Base-by-base conservation (phyloP, 2,329 filamentous ascomycete genomes). In the Periconia macrospinosa region DNA sequence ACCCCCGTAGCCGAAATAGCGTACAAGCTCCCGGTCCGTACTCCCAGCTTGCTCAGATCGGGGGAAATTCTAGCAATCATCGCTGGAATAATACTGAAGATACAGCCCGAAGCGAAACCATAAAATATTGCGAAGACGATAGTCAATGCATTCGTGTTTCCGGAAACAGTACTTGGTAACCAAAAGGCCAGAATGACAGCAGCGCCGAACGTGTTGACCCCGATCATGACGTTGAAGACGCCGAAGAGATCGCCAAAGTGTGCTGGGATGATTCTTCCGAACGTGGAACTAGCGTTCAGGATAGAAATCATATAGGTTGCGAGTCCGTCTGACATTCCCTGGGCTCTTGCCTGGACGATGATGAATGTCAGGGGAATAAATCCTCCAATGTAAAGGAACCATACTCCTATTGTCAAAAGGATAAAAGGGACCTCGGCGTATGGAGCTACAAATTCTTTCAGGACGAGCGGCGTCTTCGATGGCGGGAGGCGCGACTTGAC, bases 341-440 rank as follows among this genome's bases (percentile, higher is more conserved):
- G 60, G 2, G 62, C 61, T 45, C 75, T 65, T 0, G 79, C 81
- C 55, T 81, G 69, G 1, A 75, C 59, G 8, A 76, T 73, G 42
- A 81, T 62, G 64, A 76, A 84, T 57, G 69, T 67, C 1, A 68
- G 17, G 2, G 82, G 81, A 14, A 83, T 61, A 67, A 88, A 83
- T 66, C 89, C 86, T 72, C 80, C 81, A 41, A 67, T 83, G 71
- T 85, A 85, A 61, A 86, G 74, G 68, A 87, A 86, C 54, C 78
- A 75, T n/a, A 74, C 79, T 2, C 70, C 71, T 3, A 68, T 41
- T 6, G 72, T 66, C 51, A 78, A 72, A 44, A 76, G 57, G 0
- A 70, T 45, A 57, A 72, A 79, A 1, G 68, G 67, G 1, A 58
- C 49, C 27, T 70, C 60, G 47, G 60, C 67, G 55, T 71, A 68